These are phyloP conservation scores for Sugiyamaella paludigena DNA, from an alignment of 1,139 yeast species.

Conservation along the genomic window DNA sequence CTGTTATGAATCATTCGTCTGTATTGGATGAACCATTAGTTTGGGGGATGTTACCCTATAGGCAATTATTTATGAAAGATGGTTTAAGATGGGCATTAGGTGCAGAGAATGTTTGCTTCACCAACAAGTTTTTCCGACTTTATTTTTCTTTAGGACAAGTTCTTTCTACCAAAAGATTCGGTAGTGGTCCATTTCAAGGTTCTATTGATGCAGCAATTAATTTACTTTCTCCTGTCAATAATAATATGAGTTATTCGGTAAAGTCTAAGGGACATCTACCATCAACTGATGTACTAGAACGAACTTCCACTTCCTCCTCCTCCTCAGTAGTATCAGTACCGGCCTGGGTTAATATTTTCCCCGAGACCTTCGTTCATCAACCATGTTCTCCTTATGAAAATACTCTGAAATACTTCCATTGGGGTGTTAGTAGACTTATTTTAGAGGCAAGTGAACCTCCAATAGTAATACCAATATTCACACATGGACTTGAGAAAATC, in stretches of 20 bases:
- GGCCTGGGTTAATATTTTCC: slow-evolving; percentile 87
- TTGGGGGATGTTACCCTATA: slow-evolving; percentile 82
- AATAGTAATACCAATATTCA: slow-evolving; percentile 81
- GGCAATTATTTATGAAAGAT: slow-evolving; percentile 60
- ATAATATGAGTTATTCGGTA: not conserved
- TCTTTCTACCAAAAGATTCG: slow-evolving; percentile 80
- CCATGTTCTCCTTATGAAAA: slow-evolving; percentile 71
- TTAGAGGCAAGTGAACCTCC: slow-evolving; percentile 84
- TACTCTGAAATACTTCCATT: slow-evolving; percentile 90
- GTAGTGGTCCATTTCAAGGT: slow-evolving; percentile 90
- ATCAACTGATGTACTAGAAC: not conserved
- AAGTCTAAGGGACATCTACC: not conserved
- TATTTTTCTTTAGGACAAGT: slow-evolving; percentile 89
- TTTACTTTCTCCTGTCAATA: slow-evolving; percentile 49
- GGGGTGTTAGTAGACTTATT: slow-evolving; percentile 88
- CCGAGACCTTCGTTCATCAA: slow-evolving; percentile 93
- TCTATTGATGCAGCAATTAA: slow-evolving; percentile 87
- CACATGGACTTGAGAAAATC: slow-evolving; percentile 82
- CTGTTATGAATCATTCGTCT: slow-evolving; percentile 96
- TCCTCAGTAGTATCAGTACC: slow-evolving; percentile 4
- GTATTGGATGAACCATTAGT: slow-evolving; percentile 90
- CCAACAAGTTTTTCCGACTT: slow-evolving; percentile 30
- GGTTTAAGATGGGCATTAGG: slow-evolving; percentile 92
- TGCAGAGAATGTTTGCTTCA: slow-evolving; percentile 87
- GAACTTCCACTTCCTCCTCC: not conserved